Conservation (phyloP, 495 filamentous ascomycete species). For the Geoglossum glabrum region DNA sequence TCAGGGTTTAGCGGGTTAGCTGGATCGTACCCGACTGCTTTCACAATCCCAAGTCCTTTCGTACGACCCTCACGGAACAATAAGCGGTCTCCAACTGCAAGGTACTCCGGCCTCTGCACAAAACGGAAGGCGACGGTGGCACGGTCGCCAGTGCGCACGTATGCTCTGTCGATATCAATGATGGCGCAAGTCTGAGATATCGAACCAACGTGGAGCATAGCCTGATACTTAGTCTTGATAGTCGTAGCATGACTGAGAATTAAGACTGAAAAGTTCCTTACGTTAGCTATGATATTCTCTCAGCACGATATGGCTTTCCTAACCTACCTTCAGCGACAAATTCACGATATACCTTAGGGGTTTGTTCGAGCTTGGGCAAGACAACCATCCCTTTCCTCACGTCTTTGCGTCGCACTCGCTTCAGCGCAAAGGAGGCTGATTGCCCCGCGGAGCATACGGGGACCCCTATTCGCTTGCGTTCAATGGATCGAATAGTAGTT, state of each 20-base stretch:
- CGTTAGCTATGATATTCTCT: neutral
- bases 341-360: constrained; percentile 67
- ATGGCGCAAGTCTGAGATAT: constrained; percentile 92
- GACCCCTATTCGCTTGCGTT: constrained; percentile 82
- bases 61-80: constrained; percentile 90
- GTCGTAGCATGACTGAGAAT: constrained; percentile 96
- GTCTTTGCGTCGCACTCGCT: constrained; percentile 71
- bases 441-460: constrained; percentile 82
- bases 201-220: constrained; percentile 93
- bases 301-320: constrained; percentile 6
- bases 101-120: constrained; percentile 87
- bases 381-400: constrained; percentile 98
- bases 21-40: constrained; percentile 71
- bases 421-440: constrained; percentile 77
- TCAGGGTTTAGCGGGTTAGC: constrained; percentile 31
- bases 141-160: constrained; percentile 83
- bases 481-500: constrained; percentile 80
- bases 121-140: constrained; percentile 87
- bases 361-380: constrained; percentile 55
- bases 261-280: constrained; percentile 34
- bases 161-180: constrained; percentile 92
- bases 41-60: constrained; percentile 89
- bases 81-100: constrained; percentile 71
- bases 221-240: constrained; percentile 93
- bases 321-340: constrained; percentile 73